Conservation (phyloP, 805 yeast species). For the Zygosaccharomyces rouxii region DNA sequence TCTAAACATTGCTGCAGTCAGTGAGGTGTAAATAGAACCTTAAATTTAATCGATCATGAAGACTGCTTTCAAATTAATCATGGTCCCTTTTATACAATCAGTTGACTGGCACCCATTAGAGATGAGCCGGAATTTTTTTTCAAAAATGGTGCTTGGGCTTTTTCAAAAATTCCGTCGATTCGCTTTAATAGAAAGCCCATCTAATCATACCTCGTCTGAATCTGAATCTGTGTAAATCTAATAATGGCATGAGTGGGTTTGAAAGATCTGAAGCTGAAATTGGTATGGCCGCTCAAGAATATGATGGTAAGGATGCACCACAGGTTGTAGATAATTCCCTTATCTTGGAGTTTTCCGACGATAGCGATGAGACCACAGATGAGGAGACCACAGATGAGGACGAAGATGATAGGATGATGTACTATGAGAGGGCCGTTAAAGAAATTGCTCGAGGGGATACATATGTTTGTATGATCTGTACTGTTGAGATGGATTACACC, state of each 20-base stretch:
- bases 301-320: background rate
- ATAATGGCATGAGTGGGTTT: background rate
- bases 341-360: slow-evolving; percentile 15
- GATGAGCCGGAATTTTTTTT: slow-evolving; percentile 3
- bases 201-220: background rate
- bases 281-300: slow-evolving; percentile 1
- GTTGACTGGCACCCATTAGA: background rate
- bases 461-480: slow-evolving; percentile 83
- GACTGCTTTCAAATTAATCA: background rate
- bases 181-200: background rate
- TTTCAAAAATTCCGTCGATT: background rate
- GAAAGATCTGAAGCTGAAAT: background rate
- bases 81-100: background rate
- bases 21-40: background rate
- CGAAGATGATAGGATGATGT: slow-evolving; percentile 23
- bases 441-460: slow-evolving; percentile 46
- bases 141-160: slow-evolving; percentile 5
- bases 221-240: background rate
- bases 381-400: slow-evolving; percentile 10
- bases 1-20: slow-evolving; percentile 26
- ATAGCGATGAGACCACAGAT: slow-evolving; percentile 8
- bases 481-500: slow-evolving; percentile 65
- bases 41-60: background rate
- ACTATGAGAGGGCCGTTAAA: slow-evolving; percentile 31
- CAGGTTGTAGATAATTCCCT: slow-evolving; percentile 7